Base-by-base conservation (phyloP, 495 filamentous ascomycete genomes). In the Penicillium angulare region DNA sequence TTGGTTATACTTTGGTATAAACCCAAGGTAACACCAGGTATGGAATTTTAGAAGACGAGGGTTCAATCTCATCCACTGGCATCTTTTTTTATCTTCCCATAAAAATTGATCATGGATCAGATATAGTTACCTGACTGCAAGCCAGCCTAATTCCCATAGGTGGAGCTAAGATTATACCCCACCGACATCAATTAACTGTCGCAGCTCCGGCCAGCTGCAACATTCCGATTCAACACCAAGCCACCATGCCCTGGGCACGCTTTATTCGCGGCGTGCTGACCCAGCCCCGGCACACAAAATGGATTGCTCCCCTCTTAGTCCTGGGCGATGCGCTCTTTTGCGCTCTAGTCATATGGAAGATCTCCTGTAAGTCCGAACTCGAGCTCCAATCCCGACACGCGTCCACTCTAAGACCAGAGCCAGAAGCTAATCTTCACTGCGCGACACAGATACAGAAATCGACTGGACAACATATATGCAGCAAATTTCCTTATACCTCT, bases 401-500 rank as follows among this genome's bases (percentile, higher is more conserved):
- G 44, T 41, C 44, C 39, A 17, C 27, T 51, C 44, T 59, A 56
- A n/a, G n/a, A n/a, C n/a, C n/a, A n/a, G n/a, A n/a, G n/a, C n/a
- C 13, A 45, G 32, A 47, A 32, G 18, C 58, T 67, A 60, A 61
- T 50, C 33, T 24, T 41, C 32, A 22, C 22, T 2, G 16, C 17
- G 42, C 10, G 7, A 33, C 41, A 22, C 59, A 97, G 93, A 98
- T 67, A 98, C 93, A 35, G 93, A 98, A 66, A 98, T 98, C 61
- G 93, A 98, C 70, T 98, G 93, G 93, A 79, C 76, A 44, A 90
- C 92, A 2, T 98, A 98, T 67, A 97, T 97, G 92, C 79, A 96
- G 57, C 93, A 98, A 57, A 73, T 97, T 44, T 68, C 80, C 21
- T 86, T 91, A 27, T 93, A 87, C 59, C 63, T 89, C 22, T 73